phyloP scores from a whole-genome alignment of 768 basidiomycete genomes.

The Suillus occidentalis region DNA sequence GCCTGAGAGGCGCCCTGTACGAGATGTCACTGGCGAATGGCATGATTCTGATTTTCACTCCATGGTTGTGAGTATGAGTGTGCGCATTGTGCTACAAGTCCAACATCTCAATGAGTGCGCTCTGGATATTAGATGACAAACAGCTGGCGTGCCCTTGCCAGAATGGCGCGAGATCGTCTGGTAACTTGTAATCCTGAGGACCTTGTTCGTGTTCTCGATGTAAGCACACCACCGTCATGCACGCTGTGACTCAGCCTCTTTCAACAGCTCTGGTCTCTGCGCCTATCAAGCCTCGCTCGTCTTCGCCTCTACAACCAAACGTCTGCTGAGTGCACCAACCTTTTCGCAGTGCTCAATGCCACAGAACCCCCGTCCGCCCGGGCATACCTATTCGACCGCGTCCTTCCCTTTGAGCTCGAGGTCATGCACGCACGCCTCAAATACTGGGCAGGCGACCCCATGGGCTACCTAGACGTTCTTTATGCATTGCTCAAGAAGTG shows the following conservation, averaged over 20 bases:
- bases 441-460: conserved; percentile 81
- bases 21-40: conserved; percentile 79
- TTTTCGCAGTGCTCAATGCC: conserved; percentile 67
- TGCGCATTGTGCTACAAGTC: conserved; percentile 18
- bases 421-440: conserved; percentile 73
- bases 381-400: conserved; percentile 49
- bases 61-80: conserved; percentile 64
- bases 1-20: conserved; percentile 68
- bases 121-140: conserved; percentile 68
- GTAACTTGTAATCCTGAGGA: conserved; percentile 72
- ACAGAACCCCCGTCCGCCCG: conserved; percentile 55
- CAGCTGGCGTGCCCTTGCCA: conserved; percentile 83
- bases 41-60: conserved; percentile 70
- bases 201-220: conserved; percentile 60
- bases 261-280: conserved; percentile 78
- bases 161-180: conserved; percentile 79
- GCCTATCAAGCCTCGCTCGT: conserved; percentile 74
- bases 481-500: conserved; percentile 62
- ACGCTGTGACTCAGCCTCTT: not conserved
- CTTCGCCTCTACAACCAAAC: conserved; percentile 85
- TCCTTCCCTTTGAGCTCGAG: conserved; percentile 49
- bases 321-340: conserved; percentile 79
- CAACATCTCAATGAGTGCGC: conserved; percentile 21
- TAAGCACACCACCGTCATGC: conserved; percentile 36
- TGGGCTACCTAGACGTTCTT: conserved; percentile 78